Conservation (phyloP, 768 basidiomycete genomes). For the Ramaria sp. region DNA sequence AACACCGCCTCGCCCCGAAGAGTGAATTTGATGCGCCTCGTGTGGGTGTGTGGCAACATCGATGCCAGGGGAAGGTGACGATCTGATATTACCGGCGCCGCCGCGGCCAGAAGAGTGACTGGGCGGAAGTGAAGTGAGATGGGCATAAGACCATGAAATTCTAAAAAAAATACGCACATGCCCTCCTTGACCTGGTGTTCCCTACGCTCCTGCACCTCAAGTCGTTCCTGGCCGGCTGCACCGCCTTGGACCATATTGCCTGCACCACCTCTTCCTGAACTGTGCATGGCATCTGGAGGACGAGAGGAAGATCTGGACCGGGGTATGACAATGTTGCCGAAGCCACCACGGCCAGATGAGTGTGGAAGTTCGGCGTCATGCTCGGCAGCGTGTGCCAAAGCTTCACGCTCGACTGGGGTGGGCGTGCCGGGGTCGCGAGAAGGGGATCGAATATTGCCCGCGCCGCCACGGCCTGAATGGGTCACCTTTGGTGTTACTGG, state of each 20-base stretch:
- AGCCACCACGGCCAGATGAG: constrained; percentile 57
- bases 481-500: background rate
- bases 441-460: constrained; percentile 73
- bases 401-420: constrained; percentile 18
- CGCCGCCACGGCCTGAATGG: background rate
- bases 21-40: background rate
- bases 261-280: constrained; percentile 13
- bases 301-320: constrained; percentile 30
- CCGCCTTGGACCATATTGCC: constrained; percentile 10
- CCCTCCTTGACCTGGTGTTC: constrained; percentile 22
- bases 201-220: constrained; percentile 26
- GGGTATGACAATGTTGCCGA: constrained; percentile 50
- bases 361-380: constrained; percentile 16
- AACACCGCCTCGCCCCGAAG: constrained; percentile 2
- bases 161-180: constrained; percentile 27
- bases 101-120: constrained; percentile 65
- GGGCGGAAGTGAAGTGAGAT: background rate
- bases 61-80: constrained; percentile 13
- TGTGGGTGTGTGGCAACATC: constrained; percentile 11
- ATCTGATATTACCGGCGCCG: constrained; percentile 50
- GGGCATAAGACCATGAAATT: no score
- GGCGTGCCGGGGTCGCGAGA: constrained; percentile 37
- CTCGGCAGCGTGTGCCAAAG: constrained; percentile 14
- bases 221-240: background rate
- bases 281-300: background rate